A percentile compares a stretch with the other conserved stretches of the same genome.
These are phyloP conservation scores for Aureobasidium sp. DNA, from an alignment of 2,329 filamentous ascomycete genomes.

Conservation along the genomic window DNA sequence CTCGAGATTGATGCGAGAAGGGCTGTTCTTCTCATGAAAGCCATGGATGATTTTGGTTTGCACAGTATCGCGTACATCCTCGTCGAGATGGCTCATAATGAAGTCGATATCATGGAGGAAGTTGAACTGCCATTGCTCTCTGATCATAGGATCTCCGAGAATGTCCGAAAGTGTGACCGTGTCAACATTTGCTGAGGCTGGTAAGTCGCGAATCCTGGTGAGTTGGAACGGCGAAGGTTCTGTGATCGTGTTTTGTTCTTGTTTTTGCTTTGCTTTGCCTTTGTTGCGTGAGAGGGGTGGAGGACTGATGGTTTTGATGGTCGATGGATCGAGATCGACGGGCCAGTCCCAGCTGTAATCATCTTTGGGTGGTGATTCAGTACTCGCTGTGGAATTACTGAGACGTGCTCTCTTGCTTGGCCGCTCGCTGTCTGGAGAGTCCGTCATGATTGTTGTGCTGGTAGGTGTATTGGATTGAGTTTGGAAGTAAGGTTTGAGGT, in stretches of 20 bases:
- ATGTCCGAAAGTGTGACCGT: constrained; percentile 58
- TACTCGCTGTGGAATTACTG: not conserved
- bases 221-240: constrained; percentile 58
- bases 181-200: constrained; percentile 52
- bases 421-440: not conserved
- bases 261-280: not conserved
- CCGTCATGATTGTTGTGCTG: not conserved
- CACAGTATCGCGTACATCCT: constrained; percentile 44
- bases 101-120: constrained; percentile 56
- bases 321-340: not conserved
- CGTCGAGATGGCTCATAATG: constrained; percentile 50
- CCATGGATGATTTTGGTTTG: constrained; percentile 54
- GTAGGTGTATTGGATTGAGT: not conserved
- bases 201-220: constrained; percentile 58
- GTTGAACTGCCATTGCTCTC: constrained; percentile 64
- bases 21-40: constrained; percentile 59
- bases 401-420: not conserved
- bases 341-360: not conserved
- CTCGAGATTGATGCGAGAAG: constrained; percentile 47
- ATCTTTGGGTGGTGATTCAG: not conserved
- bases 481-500: not conserved
- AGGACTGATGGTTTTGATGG: not conserved
- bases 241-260: not conserved
- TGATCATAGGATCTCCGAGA: constrained; percentile 64
- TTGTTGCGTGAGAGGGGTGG: not conserved